Evolutionary conservation across 2,329 filamentous ascomycete species (phyloP).

Genomic region (Phaeoacremonium minimum): DNA sequence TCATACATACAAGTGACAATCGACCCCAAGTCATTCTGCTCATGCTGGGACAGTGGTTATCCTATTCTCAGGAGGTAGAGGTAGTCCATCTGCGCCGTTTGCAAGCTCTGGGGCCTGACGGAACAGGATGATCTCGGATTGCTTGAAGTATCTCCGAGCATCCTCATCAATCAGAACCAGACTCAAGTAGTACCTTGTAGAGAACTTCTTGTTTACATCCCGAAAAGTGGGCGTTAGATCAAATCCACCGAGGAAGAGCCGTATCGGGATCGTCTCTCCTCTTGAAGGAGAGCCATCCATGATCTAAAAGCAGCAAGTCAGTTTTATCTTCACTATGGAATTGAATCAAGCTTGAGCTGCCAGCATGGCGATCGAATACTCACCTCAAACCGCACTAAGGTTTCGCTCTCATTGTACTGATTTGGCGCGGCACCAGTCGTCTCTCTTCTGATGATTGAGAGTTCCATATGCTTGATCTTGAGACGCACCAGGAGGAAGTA

Average conservation of each 20-base stretch:
- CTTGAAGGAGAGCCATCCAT: conserved; percentile 99
- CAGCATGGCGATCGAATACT: conserved; percentile 14
- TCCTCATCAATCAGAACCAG: conserved; percentile 96
- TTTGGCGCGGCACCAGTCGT: conserved; percentile 96
- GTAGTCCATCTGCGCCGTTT: conserved; percentile 31
- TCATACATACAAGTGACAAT: too few species aligned
- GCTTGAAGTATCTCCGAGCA: conserved; percentile 96
- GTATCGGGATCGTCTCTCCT: conserved; percentile 91
- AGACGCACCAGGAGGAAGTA: conserved; percentile 95
- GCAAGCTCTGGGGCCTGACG: conserved; percentile 67
- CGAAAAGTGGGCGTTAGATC: conserved; percentile 97
- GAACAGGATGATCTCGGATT: conserved; percentile 96
- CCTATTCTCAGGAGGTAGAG: conserved; percentile 40
- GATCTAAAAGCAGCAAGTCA: conserved; percentile 66
- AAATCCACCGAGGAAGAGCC: conserved; percentile 94
- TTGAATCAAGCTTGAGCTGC: too few species aligned
- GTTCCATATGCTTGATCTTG: conserved; percentile 99
- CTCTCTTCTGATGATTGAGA: conserved; percentile 94
- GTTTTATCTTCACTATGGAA: too few species aligned
- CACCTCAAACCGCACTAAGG: conserved; percentile 91
- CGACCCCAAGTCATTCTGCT: too few species aligned
- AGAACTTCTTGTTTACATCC: conserved; percentile 99
- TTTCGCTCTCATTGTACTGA: conserved; percentile 99
- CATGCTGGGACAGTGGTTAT: conserved; percentile 36
- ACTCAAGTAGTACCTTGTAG: conserved; percentile 94